Evolutionary conservation across 208 protist species (phyloP).

Genomic region (Naegleria fowleri): DNA sequence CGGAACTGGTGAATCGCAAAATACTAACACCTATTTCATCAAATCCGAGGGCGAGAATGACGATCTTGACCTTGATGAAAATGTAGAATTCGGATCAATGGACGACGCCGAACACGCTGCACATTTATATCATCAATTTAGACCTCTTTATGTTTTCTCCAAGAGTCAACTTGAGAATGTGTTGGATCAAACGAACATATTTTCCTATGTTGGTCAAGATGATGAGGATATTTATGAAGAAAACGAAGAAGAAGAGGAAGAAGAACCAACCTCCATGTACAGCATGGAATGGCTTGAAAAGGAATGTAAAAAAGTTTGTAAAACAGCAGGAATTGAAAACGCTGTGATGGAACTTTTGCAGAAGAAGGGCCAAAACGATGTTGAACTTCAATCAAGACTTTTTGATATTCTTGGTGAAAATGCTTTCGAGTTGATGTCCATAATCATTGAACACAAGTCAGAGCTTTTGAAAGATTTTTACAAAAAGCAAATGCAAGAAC

Average conservation of each 20-base stretch:
- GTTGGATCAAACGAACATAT: background rate
- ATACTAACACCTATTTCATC: background rate
- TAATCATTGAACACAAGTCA: background rate
- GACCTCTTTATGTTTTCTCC: background rate
- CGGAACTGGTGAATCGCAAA: background rate
- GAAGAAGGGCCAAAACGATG: background rate
- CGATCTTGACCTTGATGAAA: background rate
- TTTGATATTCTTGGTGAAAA: conserved; percentile 15
- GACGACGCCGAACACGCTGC: background rate
- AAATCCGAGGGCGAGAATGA: background rate
- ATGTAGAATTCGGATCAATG: background rate
- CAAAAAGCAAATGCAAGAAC: background rate
- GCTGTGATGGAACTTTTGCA: background rate
- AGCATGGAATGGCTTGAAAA: background rate
- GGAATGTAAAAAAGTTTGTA: background rate
- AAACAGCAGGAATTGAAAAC: background rate
- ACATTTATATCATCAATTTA: background rate
- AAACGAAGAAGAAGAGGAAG: background rate
- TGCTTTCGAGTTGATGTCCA: background rate
- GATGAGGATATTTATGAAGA: background rate
- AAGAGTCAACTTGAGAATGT: background rate
- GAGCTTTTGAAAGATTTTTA: background rate
- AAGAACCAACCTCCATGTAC: background rate
- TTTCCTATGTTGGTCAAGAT: background rate
- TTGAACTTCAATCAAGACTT: background rate